These are phyloP conservation scores for Fusarium tjaetaba DNA, from an alignment of 2,329 filamentous ascomycete genomes.

Conservation along the genomic window DNA sequence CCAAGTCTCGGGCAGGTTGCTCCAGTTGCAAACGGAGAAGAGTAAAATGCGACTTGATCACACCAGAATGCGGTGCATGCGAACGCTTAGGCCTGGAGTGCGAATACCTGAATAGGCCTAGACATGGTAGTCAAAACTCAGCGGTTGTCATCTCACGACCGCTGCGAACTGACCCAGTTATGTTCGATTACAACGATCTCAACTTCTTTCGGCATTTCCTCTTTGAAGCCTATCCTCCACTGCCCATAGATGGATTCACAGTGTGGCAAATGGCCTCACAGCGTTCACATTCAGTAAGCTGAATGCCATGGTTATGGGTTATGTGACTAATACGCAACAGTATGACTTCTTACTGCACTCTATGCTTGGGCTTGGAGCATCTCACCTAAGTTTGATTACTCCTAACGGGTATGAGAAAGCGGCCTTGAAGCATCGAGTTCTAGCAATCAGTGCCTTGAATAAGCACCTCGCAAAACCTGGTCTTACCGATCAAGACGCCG, in stretches of 20 bases:
- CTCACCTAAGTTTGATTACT: conserved; percentile 48
- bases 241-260: conserved; percentile 50
- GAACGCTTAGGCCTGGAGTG: conserved; percentile 50
- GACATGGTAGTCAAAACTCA: not conserved
- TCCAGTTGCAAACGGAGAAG: conserved; percentile 50
- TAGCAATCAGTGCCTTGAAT: conserved; percentile 51
- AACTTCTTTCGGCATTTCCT: conserved; percentile 65
- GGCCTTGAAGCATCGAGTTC: conserved; percentile 51
- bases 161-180: conserved; percentile 33
- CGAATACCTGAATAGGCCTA: conserved; percentile 43
- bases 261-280: conserved; percentile 52
- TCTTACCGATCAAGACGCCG: conserved; percentile 46
- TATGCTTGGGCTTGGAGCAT: conserved; percentile 54
- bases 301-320: not conserved
- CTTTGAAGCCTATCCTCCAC: conserved; percentile 54
- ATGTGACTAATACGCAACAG: conserved; percentile 27
- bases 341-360: conserved; percentile 55
- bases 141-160: conserved; percentile 13
- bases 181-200: conserved; percentile 57
- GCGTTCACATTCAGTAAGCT: conserved; percentile 50
- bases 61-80: conserved; percentile 51
- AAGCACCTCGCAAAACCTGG: conserved; percentile 44
- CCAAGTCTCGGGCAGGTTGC: conserved; percentile 49
- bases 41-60: conserved; percentile 56
- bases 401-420: conserved; percentile 36